Evolutionary conservation across 345 rosid genomes (phyloP).

Genomic region (Psidium guajava): DNA sequence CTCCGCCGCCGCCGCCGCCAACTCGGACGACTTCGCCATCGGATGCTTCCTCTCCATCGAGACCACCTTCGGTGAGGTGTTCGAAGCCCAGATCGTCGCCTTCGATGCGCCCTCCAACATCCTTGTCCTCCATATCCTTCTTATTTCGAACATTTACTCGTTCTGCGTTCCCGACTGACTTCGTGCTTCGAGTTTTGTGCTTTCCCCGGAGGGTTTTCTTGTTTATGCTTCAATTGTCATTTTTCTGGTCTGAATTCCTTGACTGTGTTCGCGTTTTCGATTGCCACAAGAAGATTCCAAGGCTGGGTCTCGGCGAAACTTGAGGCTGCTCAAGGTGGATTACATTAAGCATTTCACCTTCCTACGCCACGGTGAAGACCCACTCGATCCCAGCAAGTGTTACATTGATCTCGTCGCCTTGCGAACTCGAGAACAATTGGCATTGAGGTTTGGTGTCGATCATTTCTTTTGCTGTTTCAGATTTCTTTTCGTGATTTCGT

Average conservation of each 20-base stretch:
- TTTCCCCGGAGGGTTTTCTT: background rate
- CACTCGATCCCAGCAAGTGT: conserved; percentile 56
- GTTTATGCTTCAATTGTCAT: background rate
- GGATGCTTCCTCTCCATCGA: conserved; percentile 83
- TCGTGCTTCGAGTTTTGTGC: background rate
- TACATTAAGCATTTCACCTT: conserved; percentile 52
- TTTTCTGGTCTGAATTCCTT: conserved; percentile 11
- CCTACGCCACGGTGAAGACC: conserved; percentile 74
- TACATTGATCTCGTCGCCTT: conserved; percentile 49
- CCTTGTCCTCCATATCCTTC: conserved; percentile 92
- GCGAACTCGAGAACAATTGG: conserved; percentile 68
- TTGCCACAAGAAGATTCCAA: conserved; percentile 56
- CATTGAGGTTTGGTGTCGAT: conserved; percentile 46
- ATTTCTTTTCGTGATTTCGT: background rate
- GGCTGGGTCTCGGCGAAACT: conserved; percentile 38
- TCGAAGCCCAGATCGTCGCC: conserved; percentile 80
- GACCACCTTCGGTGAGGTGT: conserved; percentile 88
- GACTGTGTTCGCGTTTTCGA: conserved; percentile 9
- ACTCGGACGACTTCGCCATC: conserved; percentile 59
- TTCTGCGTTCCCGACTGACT: background rate
- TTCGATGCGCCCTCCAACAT: conserved; percentile 89
- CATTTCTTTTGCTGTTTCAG: background rate
- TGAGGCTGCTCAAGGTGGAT: conserved; percentile 70
- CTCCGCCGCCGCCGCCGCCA: background rate
- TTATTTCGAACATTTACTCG: background rate